Evolutionary conservation across 78 protist species (phyloP).

Genomic region (Monosiga brevicollis): DNA sequence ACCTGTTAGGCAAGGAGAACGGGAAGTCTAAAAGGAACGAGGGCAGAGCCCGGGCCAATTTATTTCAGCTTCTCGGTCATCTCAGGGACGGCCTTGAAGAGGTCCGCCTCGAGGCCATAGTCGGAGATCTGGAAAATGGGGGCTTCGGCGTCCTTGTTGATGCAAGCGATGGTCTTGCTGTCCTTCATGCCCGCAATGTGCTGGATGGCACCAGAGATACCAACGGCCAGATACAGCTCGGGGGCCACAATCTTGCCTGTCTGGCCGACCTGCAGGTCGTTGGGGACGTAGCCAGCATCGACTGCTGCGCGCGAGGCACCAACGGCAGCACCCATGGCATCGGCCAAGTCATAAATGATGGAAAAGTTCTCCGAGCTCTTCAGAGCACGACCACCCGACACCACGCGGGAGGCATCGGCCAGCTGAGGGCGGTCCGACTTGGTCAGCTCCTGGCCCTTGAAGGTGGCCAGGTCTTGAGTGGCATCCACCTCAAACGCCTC

Average conservation of each 20-base stretch:
- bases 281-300: slow-evolving; percentile 83
- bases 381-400: slow-evolving; percentile 94
- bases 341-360: slow-evolving; percentile 82
- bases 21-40: too few species aligned
- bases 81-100: slow-evolving; percentile 73
- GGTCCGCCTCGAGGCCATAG: slow-evolving; percentile 80
- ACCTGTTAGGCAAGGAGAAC: not conserved
- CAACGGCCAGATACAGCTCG: slow-evolving; percentile 90
- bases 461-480: not conserved
- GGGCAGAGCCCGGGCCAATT: not conserved
- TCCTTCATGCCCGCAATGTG: slow-evolving; percentile 98
- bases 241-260: slow-evolving; percentile 97
- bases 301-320: slow-evolving; percentile 98
- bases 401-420: slow-evolving; percentile 64
- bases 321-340: slow-evolving; percentile 79
- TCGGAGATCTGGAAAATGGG: slow-evolving; percentile 80
- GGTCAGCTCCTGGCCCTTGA: slow-evolving; percentile 33
- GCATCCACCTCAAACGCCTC: slow-evolving; percentile 25
- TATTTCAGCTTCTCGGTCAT: slow-evolving; percentile 19
- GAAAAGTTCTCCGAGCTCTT: slow-evolving; percentile 85
- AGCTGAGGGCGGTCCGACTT: slow-evolving; percentile 89
- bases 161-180: slow-evolving; percentile 84
- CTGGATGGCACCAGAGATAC: slow-evolving; percentile 95
- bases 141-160: slow-evolving; percentile 94
- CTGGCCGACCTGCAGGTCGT: slow-evolving; percentile 93